phyloP scores from a whole-genome alignment of 1,139 yeast genomes.

The Pichia sp. region DNA sequence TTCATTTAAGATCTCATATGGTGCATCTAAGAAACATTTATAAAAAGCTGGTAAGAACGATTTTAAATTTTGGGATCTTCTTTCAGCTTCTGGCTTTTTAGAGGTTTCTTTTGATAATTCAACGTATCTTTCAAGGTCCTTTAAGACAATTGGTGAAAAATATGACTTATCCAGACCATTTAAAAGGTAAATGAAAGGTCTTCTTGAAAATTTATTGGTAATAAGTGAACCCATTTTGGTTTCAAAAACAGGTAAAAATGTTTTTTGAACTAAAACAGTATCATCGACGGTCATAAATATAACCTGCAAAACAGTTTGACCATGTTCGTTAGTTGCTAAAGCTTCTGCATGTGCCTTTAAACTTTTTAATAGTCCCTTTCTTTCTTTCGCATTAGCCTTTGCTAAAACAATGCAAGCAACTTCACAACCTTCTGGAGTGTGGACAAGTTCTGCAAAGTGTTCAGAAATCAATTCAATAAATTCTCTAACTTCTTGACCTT shows the following conservation, averaged over 20 bases:
- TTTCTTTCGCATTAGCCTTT: constrained; percentile 84
- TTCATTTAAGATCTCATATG: constrained; percentile 49
- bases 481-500: constrained; percentile 66
- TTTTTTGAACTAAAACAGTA: constrained; percentile 73
- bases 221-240: constrained; percentile 54
- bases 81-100: constrained; percentile 74
- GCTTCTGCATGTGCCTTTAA: constrained; percentile 69
- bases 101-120: constrained; percentile 67
- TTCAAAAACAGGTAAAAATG: constrained; percentile 57
- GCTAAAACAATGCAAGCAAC: constrained; percentile 81
- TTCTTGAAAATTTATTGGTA: constrained; percentile 72
- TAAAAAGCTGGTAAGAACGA: constrained; percentile 64
- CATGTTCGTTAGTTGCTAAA: constrained; percentile 77
- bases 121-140: constrained; percentile 54
- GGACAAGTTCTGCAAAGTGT: constrained; percentile 91
- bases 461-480: constrained; percentile 79
- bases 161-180: constrained; percentile 78
- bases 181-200: constrained; percentile 79
- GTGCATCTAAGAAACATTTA: constrained; percentile 43
- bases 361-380: constrained; percentile 67
- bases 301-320: constrained; percentile 73
- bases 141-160: constrained; percentile 65
- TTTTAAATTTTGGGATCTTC: constrained; percentile 63
- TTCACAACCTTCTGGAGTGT: constrained; percentile 89
- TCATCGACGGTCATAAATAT: constrained; percentile 88